Evolutionary conservation across 202 grass and related monocot genomes (phyloP).

Genomic region (Digitaria exilis): DNA sequence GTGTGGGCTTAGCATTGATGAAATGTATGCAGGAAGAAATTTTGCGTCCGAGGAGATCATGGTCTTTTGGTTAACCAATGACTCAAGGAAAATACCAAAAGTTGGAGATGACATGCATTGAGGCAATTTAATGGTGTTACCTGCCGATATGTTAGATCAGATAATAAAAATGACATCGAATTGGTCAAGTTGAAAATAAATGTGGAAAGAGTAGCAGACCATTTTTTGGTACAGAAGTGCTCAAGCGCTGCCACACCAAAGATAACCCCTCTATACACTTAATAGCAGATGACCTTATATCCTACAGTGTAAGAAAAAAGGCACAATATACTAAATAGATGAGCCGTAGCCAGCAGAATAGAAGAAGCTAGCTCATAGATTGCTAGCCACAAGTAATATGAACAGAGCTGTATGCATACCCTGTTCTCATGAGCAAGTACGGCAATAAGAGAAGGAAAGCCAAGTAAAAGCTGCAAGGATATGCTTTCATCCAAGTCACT

Average conservation of each 20-base stretch:
- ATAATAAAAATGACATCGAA: slow-evolving; percentile 23
- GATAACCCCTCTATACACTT: slow-evolving; percentile 74
- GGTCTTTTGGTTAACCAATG: slow-evolving; percentile 70
- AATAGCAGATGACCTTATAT: slow-evolving; percentile 69
- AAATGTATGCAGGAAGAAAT: slow-evolving; percentile 83
- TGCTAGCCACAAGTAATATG: slow-evolving; percentile 8
- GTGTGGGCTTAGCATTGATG: slow-evolving; percentile 64
- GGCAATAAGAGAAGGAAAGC: slow-evolving; percentile 75
- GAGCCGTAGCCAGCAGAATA: slow-evolving; percentile 33
- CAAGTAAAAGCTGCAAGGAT: slow-evolving; percentile 64
- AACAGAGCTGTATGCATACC: slow-evolving; percentile 44
- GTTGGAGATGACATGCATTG: slow-evolving; percentile 62
- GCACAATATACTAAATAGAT: slow-evolving; percentile 13
- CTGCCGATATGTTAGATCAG: slow-evolving; percentile 52
- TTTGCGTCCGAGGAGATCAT: slow-evolving; percentile 77
- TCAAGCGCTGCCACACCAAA: slow-evolving; percentile 64
- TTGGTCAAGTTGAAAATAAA: slow-evolving; percentile 26
- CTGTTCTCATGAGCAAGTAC: slow-evolving; percentile 79
- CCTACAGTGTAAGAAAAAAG: slow-evolving; percentile 53
- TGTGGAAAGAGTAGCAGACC: slow-evolving; percentile 47
- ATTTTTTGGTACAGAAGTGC: slow-evolving; percentile 62
- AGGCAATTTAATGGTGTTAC: slow-evolving; percentile 57
- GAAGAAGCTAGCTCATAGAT: slow-evolving; percentile 14
- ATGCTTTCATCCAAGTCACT: slow-evolving; percentile 69
- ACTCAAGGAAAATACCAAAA: slow-evolving; percentile 73